Evolutionary conservation across 2,329 filamentous ascomycete genomes (phyloP).

Genomic region (Aspergillus oerlinghausenensis): DNA sequence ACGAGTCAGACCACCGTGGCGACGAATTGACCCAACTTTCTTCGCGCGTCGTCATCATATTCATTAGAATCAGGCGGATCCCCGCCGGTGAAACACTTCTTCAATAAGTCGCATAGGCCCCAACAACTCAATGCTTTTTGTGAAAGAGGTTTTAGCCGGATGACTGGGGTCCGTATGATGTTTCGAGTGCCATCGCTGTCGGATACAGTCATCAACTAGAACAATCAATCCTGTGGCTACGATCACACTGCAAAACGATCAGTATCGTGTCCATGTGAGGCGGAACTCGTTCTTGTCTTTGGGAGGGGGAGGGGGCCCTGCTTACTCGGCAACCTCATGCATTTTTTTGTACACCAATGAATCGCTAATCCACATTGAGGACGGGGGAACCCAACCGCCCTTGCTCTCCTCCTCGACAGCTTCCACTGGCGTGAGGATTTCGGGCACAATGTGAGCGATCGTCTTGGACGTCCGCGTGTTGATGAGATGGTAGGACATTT

Average conservation of each 20-base stretch:
- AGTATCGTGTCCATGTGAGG: conserved; percentile 6
- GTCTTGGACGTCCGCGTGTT: conserved; percentile 60
- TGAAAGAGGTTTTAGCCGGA: conserved; percentile 49
- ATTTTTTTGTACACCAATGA: conserved; percentile 61
- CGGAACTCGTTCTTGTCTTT: conserved; percentile 3
- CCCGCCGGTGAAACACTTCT: conserved; percentile 57
- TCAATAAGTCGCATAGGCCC: conserved; percentile 59
- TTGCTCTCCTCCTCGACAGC: conserved; percentile 66
- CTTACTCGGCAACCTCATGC: conserved; percentile 85
- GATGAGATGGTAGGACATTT: conserved; percentile 75
- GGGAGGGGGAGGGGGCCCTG: conserved; percentile 18
- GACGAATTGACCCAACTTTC: background rate
- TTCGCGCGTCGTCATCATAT: background rate
- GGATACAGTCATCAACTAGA: conserved; percentile 88
- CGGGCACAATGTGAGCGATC: conserved; percentile 80
- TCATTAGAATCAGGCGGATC: conserved; percentile 25
- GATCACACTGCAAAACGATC: conserved; percentile 60
- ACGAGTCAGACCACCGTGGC: background rate
- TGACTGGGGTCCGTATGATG: conserved; percentile 49
- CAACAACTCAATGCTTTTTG: conserved; percentile 58
- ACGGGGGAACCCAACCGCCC: conserved; percentile 86
- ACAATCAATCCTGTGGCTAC: conserved; percentile 84
- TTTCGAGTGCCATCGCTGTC: conserved; percentile 64
- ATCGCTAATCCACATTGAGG: conserved; percentile 86
- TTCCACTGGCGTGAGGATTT: conserved; percentile 68